Base-by-base conservation (phyloP, 2,329 filamentous ascomycete species). In the Fusarium solani-melongenae region DNA sequence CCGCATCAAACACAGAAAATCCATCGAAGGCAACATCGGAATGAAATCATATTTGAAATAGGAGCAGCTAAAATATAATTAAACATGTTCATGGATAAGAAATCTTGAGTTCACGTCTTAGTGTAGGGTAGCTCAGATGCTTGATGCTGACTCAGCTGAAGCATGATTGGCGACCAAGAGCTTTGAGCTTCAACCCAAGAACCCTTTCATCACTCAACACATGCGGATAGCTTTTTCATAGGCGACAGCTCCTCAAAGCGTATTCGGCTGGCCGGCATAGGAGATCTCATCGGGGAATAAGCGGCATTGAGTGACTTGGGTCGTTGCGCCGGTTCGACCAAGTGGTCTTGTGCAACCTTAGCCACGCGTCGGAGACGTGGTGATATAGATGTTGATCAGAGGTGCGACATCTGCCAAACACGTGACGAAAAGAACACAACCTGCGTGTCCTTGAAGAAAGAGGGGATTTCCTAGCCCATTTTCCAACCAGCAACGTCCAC, bases 61-160 rank as follows among this genome's bases (percentile, higher is more conserved):
- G 6, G 39, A 3, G 3, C 7, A 20, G 6, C 11, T 14, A 12
- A 44, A 3, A 46, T 24, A 24, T 12, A 5, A 15, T 10, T 10
- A 24, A 17, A 10, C 8, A 10, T 7, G 14, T 24, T 46, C 22
- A 3, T 22, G 8, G 20, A 15, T 9, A 10, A 46, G 14, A 46
- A 17, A 15, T 46, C 7, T 46, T 6, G 22, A 46, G 24, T 15
- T 46, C 7, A 5, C 14, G 9, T 29, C 46, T 4, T 0, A 31
- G 24, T 51, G 12, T 41, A 74, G 71, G 68, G 71, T 73, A 58
- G 7, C 24, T 20, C 3, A 1, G 3, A 34, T 3, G 1, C 2
- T 34, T 24, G 1, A 12, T 65, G 71, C 72, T 75, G 71, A 73
- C 63, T 75, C 72, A 74, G 67, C 73, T 38, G 58, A 11, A 17